phyloP scores from a whole-genome alignment of 257 asterid species.

The Oldenlandia corymbosa region DNA sequence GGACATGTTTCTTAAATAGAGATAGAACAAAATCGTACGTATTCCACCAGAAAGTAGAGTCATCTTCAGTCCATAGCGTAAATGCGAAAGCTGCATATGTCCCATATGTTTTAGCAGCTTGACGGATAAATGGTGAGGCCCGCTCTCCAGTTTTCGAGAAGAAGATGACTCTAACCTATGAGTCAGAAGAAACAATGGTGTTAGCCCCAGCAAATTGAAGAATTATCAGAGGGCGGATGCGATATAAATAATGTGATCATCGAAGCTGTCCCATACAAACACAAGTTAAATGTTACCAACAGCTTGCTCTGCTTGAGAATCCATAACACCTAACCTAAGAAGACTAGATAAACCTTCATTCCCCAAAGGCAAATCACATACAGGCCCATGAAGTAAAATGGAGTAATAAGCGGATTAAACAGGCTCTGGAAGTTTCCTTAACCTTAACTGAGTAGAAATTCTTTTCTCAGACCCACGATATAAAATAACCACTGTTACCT shows the following conservation, averaged over 20 bases:
- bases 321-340: neutral
- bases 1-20: neutral
- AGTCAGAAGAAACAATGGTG: conserved; percentile 17
- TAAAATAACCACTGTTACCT: no score
- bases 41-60: conserved; percentile 84
- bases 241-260: neutral
- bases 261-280: neutral
- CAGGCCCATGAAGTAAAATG: no score
- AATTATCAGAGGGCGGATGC: neutral
- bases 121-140: conserved; percentile 88
- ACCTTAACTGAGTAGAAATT: no score
- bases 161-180: conserved; percentile 79
- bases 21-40: conserved; percentile 41
- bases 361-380: no score
- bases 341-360: no score
- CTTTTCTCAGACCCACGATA: no score
- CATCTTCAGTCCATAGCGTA: conserved; percentile 73
- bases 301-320: neutral
- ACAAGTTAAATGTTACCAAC: neutral
- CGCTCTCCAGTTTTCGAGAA: conserved; percentile 95
- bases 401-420: no score
- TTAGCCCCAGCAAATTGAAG: conserved; percentile 4
- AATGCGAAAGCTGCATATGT: conserved; percentile 72
- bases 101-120: conserved; percentile 62
- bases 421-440: no score